Conservation (phyloP, 345 rosid genomes). For the Anacardium occidentale region DNA sequence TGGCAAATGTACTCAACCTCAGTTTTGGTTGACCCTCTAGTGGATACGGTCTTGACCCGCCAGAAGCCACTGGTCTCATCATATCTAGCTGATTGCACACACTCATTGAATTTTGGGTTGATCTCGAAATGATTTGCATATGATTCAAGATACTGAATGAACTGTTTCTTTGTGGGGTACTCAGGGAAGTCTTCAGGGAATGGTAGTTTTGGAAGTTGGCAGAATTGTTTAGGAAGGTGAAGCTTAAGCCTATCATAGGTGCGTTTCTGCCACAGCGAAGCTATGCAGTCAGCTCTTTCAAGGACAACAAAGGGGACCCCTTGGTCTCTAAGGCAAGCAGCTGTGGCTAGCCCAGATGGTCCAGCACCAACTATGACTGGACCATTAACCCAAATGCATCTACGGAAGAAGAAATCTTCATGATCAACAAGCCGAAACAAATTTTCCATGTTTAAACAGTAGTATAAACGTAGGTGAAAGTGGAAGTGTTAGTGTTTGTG, state of each 20-base stretch:
- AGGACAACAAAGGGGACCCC: slow-evolving; percentile 71
- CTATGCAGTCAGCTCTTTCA: slow-evolving; percentile 80
- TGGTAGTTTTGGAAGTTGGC: slow-evolving; percentile 74
- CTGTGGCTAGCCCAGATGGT: slow-evolving; percentile 82
- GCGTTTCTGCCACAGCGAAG: slow-evolving; percentile 77
- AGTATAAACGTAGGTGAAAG: neutral
- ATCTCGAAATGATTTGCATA: slow-evolving; percentile 63
- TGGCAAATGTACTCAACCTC: slow-evolving; percentile 86
- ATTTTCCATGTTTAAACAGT: slow-evolving; percentile 34
- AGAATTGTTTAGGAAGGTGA: slow-evolving; percentile 80
- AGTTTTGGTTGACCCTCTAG: slow-evolving; percentile 30
- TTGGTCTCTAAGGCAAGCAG: slow-evolving; percentile 72
- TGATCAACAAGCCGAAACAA: slow-evolving; percentile 42
- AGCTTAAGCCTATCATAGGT: slow-evolving; percentile 84
- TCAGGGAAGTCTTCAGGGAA: slow-evolving; percentile 76
- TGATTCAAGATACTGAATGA: slow-evolving; percentile 68
- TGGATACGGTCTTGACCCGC: slow-evolving; percentile 65
- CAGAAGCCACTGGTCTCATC: slow-evolving; percentile 80
- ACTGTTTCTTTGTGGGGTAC: slow-evolving; percentile 68
- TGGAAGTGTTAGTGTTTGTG: neutral
- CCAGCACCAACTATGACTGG: slow-evolving; percentile 87
- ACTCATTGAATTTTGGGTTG: slow-evolving; percentile 76
- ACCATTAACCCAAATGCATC: slow-evolving; percentile 71
- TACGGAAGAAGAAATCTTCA: slow-evolving; percentile 39
- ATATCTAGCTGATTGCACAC: slow-evolving; percentile 74